Evolutionary conservation across 1,139 yeast genomes (phyloP), one percentile per base, ranked within the genome.

Genomic region (Groenewaldozyma sp.): DNA sequence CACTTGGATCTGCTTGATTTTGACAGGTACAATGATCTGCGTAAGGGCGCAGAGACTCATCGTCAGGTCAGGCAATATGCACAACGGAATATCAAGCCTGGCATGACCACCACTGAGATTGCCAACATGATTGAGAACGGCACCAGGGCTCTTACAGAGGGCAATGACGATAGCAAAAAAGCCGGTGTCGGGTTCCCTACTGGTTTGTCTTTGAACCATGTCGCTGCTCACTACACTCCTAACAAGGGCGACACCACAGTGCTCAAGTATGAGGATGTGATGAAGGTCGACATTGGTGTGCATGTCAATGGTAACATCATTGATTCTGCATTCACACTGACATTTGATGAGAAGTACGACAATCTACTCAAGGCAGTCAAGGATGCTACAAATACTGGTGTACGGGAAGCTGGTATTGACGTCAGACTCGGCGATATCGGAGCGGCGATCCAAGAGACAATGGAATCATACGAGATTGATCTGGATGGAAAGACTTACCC

Each of bases 141-240:
- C 0, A 82, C 84, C 2, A 73, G 97, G 52, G 73, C 77, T 3
- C 76, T 82, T 51, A 74, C 91, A 13, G 78, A 70, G 36, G 78
- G 73, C 37, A 79, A 80, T 49, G 78, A 78, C 39, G 72, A 78
- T 38, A 71, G 74, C 44, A 60, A 64, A 16, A 64, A 69, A 40
- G 93, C 88, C 10, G 99, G 99, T 32, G 76, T 88, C 54, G 99
- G 97, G 2, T 91, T 91, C 70, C 99, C 99, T 34, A 87, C 97
- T 9, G 99, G 99, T 41, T 73, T 93, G 38, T 84, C 95, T 1
- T 65, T 88, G 48, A 93, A 91, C 63, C 84, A 88, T 58, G 82
- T 87, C 53, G 99, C 99, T 24, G 98, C 98, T 0, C 99, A 93
- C 61, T 91, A 87, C 62, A 88, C 97, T 0, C 99, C 99, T 16